Percentiles rank a stretch among this genome's conserved stretches.
These are phyloP conservation scores for Nigrospora sphaerica DNA, from an alignment of 2,329 filamentous ascomycete species.

Conservation along the genomic window DNA sequence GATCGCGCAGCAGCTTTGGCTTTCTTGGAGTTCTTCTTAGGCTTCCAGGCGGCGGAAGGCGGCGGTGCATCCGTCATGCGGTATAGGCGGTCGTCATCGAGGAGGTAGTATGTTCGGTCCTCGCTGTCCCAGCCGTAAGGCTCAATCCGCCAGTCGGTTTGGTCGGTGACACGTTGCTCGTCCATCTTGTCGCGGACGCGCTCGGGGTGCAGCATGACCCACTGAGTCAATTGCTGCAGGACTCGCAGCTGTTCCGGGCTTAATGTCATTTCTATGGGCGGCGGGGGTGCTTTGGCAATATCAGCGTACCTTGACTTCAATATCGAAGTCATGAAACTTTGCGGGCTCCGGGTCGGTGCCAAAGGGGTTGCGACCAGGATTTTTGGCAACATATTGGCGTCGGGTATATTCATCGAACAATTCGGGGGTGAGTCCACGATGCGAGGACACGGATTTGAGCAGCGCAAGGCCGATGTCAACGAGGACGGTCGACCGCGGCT, in stretches of 20 bases:
- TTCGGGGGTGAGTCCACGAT: slow-evolving; percentile 78
- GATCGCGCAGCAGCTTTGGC: slow-evolving; percentile 56
- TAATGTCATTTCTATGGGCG: slow-evolving; percentile 4
- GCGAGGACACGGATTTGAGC: slow-evolving; percentile 88
- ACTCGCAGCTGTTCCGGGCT: slow-evolving; percentile 52
- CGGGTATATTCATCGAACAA: slow-evolving; percentile 91
- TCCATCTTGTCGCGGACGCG: slow-evolving; percentile 80
- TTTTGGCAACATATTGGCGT: slow-evolving; percentile 79
- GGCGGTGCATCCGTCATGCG: slow-evolving; percentile 71
- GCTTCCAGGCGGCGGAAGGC: slow-evolving; percentile 49
- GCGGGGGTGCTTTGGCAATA: neutral
- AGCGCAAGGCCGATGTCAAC: slow-evolving; percentile 78
- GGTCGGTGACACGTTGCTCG: slow-evolving; percentile 73
- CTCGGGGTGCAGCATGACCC: slow-evolving; percentile 83
- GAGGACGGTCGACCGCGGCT: slow-evolving; percentile 67
- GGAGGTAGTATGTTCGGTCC: slow-evolving; percentile 79
- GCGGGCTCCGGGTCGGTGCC: slow-evolving; percentile 66
- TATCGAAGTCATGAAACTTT: slow-evolving; percentile 74
- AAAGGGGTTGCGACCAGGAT: slow-evolving; percentile 75
- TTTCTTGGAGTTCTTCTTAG: slow-evolving; percentile 58
- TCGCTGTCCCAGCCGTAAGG: slow-evolving; percentile 83
- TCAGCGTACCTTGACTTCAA: slow-evolving; percentile 63
- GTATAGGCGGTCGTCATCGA: slow-evolving; percentile 93
- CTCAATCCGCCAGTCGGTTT: slow-evolving; percentile 75
- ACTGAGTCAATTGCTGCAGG: slow-evolving; percentile 81